Conservation (phyloP, 352 stramenopile genomes). For the Pythium oligandrum region DNA sequence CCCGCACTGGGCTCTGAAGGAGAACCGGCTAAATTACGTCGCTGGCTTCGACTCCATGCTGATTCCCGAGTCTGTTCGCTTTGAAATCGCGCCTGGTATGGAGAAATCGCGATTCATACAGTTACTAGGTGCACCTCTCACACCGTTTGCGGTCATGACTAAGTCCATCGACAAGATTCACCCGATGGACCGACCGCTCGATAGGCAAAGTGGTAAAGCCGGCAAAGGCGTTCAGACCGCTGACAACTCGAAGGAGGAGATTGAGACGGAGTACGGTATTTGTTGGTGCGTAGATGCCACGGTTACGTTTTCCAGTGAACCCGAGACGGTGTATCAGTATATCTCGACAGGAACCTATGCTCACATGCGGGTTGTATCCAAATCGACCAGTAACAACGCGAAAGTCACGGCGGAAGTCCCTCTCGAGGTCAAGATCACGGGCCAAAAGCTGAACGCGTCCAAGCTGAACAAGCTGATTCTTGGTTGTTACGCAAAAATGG, state of each 20-base stretch:
- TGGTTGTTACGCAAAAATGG: constrained; percentile 45
- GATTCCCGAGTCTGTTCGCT: constrained; percentile 31
- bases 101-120: constrained; percentile 53
- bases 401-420: no score
- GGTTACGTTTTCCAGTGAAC: constrained; percentile 47
- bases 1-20: constrained; percentile 29
- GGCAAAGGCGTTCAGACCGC: constrained; percentile 31
- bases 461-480: constrained; percentile 55
- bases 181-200: constrained; percentile 33
- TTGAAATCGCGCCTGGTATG: constrained; percentile 43
- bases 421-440: constrained; percentile 47
- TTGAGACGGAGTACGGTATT: constrained; percentile 11
- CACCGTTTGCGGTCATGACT: constrained; percentile 36
- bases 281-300: constrained; percentile 60
- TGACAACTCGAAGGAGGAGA: constrained; percentile 1
- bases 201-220: constrained; percentile 28
- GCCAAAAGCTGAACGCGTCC: constrained; percentile 25
- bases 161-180: constrained; percentile 46
- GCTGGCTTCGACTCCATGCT: constrained; percentile 23
- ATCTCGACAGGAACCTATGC: constrained; percentile 47
- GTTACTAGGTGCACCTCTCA: constrained; percentile 35
- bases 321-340: constrained; percentile 41
- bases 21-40: constrained; percentile 13
- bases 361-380: constrained; percentile 12
- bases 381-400: not conserved